Percentiles rank a stretch among this genome's conserved stretches.
Conservation (phyloP, 371 early-diverging fungal species). For the Mucor saturninus region DNA sequence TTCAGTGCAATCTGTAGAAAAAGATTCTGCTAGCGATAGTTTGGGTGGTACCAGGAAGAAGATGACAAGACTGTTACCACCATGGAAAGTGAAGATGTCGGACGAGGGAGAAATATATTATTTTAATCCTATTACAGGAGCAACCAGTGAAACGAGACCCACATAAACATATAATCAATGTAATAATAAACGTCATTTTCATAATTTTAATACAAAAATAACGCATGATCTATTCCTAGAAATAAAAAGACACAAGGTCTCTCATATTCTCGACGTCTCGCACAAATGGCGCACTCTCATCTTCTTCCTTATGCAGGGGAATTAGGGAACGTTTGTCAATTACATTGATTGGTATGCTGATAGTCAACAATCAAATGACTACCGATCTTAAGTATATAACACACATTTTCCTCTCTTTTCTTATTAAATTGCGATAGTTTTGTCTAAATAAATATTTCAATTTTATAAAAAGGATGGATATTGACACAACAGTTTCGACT, state of each 20-base stretch:
- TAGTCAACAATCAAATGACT: conserved; percentile 24
- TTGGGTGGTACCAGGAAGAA: too few relatives aligned
- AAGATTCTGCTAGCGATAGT: not conserved
- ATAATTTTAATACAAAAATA: too few relatives aligned
- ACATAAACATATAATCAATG: not conserved
- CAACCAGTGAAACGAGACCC: not conserved
- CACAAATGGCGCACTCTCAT: conserved; percentile 1
- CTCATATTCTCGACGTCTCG: not conserved
- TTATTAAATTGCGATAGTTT: not conserved
- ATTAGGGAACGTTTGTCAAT: not conserved
- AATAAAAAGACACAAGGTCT: not conserved
- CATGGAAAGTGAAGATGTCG: conserved; percentile 1
- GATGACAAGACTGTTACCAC: not conserved
- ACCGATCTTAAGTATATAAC: conserved; percentile 8
- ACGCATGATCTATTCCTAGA: not conserved
- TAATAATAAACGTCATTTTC: too few relatives aligned
- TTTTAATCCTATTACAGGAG: not conserved
- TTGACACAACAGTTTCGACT: conserved; percentile 25
- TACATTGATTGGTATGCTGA: not conserved
- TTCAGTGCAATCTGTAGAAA: not conserved
- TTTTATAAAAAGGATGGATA: not conserved
- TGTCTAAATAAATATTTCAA: not conserved
- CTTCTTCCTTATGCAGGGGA: not conserved
- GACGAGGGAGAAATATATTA: not conserved
- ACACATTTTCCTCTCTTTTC: conserved; percentile 17